Evolutionary conservation across 345 rosid genomes (phyloP), one percentile per base, ranked within the genome.

Genomic region (Populus alba): DNA sequence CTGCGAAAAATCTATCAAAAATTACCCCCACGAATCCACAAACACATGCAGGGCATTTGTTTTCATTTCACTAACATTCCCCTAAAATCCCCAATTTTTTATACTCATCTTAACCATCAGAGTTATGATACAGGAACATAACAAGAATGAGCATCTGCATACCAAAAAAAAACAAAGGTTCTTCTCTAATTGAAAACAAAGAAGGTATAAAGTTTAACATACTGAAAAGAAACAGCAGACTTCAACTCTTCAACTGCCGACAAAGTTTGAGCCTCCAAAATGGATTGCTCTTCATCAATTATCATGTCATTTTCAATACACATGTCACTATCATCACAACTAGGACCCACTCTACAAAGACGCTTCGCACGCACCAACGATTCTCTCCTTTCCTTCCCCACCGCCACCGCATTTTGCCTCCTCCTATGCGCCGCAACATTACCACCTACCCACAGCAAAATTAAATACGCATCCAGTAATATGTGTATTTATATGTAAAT

Each of bases 331-430:
- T 83, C 83, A 39, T 37, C 89, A 8, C 87, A 90, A 75, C 84
- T 81, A 73, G 90, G 85, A 72, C 98, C 96, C 25, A 82, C 91
- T 87, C 95, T 86, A 80, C 97, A 94, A 66, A 94, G 87, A 51
- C 96, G 88, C 88, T 94, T 97, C 1, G 97, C 97, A 10, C 96
- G 90, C 68, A 97, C 92, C 86, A 94, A 81, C 16, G 85, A 88
- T 22, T 97, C 98, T 77, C 98, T 89, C 81, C 94, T 87, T 82
- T 97, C 99, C 82, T 92, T 94, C 18, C 97, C 93, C 83, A 97
- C 94, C 1, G 92, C 88, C 55, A 88, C 90, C 9, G 99, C 98
- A 82, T 89, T 90, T 78, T 89, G 94, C 82, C 97, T 85, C 84
- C 99, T 86, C 89, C 90, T 86, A 39, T 88, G 90, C n/a, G 97